Conservation (phyloP, 495 filamentous ascomycete genomes). For the Tuber umbilicatum region DNA sequence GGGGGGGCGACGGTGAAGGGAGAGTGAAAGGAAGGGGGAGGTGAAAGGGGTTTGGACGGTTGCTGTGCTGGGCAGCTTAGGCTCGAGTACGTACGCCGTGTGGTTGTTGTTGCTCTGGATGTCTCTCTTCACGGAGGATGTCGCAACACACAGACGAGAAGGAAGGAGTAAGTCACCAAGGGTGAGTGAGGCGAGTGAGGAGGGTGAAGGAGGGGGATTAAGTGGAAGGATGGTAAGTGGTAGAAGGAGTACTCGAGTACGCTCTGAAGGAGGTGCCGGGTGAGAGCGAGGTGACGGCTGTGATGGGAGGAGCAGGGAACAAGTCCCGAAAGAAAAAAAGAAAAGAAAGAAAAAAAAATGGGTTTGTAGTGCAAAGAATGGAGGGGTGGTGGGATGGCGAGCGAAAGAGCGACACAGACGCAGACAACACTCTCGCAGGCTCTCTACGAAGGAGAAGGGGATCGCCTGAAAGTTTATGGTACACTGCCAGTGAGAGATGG, state of each 20-base stretch:
- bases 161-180: slow-evolving; percentile 33
- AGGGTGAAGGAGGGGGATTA: slow-evolving; percentile 23
- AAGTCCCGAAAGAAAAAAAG: background rate
- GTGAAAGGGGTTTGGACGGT: slow-evolving; percentile 39
- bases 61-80: slow-evolving; percentile 37
- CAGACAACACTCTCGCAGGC: background rate
- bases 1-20: slow-evolving; percentile 26
- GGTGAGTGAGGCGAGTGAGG: slow-evolving; percentile 34
- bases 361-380: background rate
- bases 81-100: slow-evolving; percentile 29
- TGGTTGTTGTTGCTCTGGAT: slow-evolving; percentile 11
- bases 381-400: slow-evolving; percentile 3
- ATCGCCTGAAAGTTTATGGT: background rate
- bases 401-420: background rate
- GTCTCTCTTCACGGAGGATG: slow-evolving; percentile 15
- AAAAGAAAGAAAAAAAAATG: background rate
- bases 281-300: background rate
- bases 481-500: background rate
- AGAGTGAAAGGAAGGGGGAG: slow-evolving; percentile 40
- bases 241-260: background rate
- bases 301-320: background rate
- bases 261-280: background rate
- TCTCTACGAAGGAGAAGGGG: background rate
- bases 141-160: slow-evolving; percentile 22
- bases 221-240: slow-evolving; percentile 16